Evolutionary conservation across 305 asterid species (phyloP).

Genomic region (Petunia hybrid): DNA sequence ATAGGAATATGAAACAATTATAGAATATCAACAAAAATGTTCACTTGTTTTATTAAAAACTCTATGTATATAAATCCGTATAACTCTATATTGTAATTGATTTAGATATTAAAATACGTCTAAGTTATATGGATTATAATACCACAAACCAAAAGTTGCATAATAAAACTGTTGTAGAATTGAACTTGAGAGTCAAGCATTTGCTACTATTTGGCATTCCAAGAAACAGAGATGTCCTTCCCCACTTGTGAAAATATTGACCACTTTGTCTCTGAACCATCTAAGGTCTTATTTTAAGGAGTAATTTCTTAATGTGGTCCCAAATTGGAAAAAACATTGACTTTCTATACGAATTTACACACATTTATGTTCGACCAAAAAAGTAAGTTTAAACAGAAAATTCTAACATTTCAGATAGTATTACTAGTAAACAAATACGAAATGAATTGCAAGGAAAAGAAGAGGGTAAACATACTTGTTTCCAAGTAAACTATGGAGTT

Average conservation of each 20-base stretch:
- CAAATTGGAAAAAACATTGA: background rate
- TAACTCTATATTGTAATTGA: no score
- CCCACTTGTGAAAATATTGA: conserved; percentile 28
- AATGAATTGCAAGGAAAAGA: background rate
- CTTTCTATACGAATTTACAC: conserved; percentile 2
- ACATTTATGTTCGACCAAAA: background rate
- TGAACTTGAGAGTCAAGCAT: background rate
- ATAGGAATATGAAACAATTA: background rate
- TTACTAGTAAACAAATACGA: background rate
- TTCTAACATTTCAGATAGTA: background rate
- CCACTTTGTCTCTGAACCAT: conserved; percentile 27
- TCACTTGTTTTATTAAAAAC: background rate
- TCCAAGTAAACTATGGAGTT: conserved; percentile 84
- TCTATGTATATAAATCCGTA: no score
- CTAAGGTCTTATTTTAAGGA: background rate
- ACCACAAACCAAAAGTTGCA: no score
- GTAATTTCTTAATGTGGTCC: conserved; percentile 27
- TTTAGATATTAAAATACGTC: no score
- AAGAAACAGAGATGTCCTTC: background rate
- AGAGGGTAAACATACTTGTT: conserved; percentile 59
- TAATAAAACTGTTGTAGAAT: background rate
- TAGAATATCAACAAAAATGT: background rate
- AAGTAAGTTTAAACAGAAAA: background rate
- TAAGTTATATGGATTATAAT: no score
- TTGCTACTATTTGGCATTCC: conserved; percentile 13